Conservation (phyloP, 2,329 filamentous ascomycete genomes). For the Beauveria medogensis region DNA sequence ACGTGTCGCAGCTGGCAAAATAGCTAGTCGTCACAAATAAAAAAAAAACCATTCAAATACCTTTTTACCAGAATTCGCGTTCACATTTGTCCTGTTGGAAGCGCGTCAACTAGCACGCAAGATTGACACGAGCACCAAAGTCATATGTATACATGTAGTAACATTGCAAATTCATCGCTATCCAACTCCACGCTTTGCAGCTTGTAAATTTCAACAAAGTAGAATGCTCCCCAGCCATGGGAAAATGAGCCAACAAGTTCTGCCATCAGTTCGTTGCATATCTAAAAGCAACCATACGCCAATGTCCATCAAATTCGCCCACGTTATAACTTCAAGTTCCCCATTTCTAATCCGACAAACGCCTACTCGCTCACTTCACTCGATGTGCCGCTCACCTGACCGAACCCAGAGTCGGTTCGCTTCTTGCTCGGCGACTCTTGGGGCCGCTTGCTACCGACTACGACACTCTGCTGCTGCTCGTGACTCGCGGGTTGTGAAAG, state of each 20-base stretch:
- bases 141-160: not conserved
- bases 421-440: slow-evolving; percentile 20
- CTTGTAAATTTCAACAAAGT: not conserved
- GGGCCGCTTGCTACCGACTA: slow-evolving; percentile 9
- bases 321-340: not conserved
- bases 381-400: slow-evolving; percentile 23
- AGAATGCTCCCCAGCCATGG: not conserved
- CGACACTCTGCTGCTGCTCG: slow-evolving; percentile 9
- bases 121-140: too few species aligned
- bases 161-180: slow-evolving; percentile 2
- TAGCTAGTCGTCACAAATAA: not conserved
- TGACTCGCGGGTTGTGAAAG: slow-evolving; percentile 15
- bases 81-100: too few species aligned
- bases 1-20: not conserved
- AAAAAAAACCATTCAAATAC: not conserved
- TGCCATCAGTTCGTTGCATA: not conserved
- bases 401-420: slow-evolving; percentile 27
- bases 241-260: not conserved
- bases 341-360: not conserved
- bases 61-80: not conserved
- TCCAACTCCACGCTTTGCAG: slow-evolving; percentile 7
- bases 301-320: not conserved
- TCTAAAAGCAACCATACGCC: not conserved
- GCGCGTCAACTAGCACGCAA: too few species aligned
- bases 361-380: slow-evolving; percentile 13